Percentiles rank a stretch among this genome's conserved stretches.
phyloP scores from a whole-genome alignment of 2,329 filamentous ascomycete species.

The Trichoderma koningii region DNA sequence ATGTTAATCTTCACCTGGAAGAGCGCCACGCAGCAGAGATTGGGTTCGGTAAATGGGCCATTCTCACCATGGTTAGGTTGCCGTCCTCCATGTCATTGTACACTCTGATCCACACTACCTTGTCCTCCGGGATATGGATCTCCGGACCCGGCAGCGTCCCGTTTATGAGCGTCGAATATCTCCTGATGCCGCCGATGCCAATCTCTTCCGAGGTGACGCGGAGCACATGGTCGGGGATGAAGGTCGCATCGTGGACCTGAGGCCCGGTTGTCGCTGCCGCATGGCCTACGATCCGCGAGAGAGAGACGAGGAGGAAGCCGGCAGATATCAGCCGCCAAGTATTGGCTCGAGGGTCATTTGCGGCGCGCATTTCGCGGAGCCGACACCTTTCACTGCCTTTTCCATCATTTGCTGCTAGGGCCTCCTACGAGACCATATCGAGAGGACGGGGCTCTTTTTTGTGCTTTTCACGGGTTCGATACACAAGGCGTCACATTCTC shows the following conservation, averaged over 20 bases:
- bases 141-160: constrained; percentile 55
- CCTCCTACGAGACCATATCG: not conserved
- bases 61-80: constrained; percentile 59
- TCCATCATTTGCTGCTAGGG: not conserved
- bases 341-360: not conserved
- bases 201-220: constrained; percentile 47
- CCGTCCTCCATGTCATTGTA: constrained; percentile 57
- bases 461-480: too few relatives aligned
- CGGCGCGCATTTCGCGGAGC: not conserved
- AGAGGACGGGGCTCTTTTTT: too few relatives aligned
- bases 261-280: not conserved
- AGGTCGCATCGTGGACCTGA: constrained; percentile 35
- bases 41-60: not conserved
- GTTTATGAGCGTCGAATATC: constrained; percentile 47
- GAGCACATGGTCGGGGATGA: constrained; percentile 50
- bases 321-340: not conserved
- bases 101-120: constrained; percentile 57
- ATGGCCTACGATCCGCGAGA: not conserved
- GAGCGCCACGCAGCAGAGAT: not conserved
- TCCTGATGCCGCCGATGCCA: constrained; percentile 28
- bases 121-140: constrained; percentile 49
- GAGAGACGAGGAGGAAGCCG: not conserved
- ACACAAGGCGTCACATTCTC: too few relatives aligned
- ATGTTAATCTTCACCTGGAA: not conserved
- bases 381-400: not conserved